Evolutionary conservation across 2,329 filamentous ascomycete species (phyloP), one percentile per base, ranked within the genome.

Genomic region (Cladosporium sp.): DNA sequence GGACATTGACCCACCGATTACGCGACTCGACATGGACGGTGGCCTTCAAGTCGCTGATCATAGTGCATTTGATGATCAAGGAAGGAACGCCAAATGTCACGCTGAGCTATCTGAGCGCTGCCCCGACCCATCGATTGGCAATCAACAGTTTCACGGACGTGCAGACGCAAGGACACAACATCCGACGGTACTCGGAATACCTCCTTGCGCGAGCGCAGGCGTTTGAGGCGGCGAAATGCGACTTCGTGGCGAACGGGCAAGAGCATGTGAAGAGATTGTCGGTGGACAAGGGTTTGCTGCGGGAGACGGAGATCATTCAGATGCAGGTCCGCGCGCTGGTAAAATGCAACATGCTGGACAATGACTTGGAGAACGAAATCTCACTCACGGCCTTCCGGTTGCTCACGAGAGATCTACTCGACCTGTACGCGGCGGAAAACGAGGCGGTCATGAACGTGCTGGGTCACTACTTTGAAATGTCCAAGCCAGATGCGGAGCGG

Each of bases 11-110:
- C 67, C 83, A 89, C 68, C 84, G 93, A 47, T 73, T 99, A 59
- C 86, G 90, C 67, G 93, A 99, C 69, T 92, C 92, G 60, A 96
- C 93, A 77, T 99, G 93, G 93, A 99, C 93, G n/a, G 90, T 97
- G 52, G 92, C 96, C 58, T 96, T 96, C 84, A 99, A 99, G 76
- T 86, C 89, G 62, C 77, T 99, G 59, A 96, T 97, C 62, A 93
- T 95, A 43, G 84, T 95, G 41, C 93, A 99, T 69, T 76, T 97
- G 55, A 97, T 99, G 93, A 93, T 99, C 67, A 83, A 93, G 60
- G 93, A 99, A 73, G 93, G 93, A 48, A 86, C 91, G 57, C 84
- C 86, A 29, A 89, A 97, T 67, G 87, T 90, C 43, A 96, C 93
- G 2, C 77, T 99, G 58, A 80, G 83, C 55, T 96, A 89, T 63